Evolutionary conservation across 352 stramenopile genomes (phyloP).

Genomic region (Phytopythium ostracodes): DNA sequence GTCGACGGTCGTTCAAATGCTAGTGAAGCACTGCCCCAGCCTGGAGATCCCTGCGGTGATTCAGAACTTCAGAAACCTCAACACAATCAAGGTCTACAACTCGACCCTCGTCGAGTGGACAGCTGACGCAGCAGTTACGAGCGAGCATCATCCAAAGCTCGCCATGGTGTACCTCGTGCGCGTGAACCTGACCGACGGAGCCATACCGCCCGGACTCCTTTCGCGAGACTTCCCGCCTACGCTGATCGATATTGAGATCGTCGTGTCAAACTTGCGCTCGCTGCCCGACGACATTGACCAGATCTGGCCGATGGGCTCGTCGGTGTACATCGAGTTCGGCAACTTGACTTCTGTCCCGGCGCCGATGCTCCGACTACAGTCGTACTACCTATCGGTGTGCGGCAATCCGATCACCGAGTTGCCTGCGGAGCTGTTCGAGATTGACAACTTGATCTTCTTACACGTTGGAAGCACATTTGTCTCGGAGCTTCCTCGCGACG

Average conservation of each 20-base stretch:
- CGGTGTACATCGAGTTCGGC: slow-evolving; percentile 19
- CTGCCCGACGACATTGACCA: slow-evolving; percentile 29
- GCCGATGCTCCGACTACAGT: slow-evolving; percentile 10
- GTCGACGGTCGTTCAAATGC: slow-evolving; percentile 18
- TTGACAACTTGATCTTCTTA: slow-evolving; percentile 12
- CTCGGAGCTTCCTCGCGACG: slow-evolving; percentile 13
- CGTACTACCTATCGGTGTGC: slow-evolving; percentile 20
- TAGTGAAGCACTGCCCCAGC: slow-evolving; percentile 27
- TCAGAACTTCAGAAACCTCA: slow-evolving; percentile 17
- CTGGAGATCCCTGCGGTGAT: slow-evolving; percentile 24
- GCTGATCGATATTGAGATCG: slow-evolving; percentile 36
- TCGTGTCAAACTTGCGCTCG: slow-evolving; percentile 24
- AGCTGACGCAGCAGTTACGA: slow-evolving; percentile 16
- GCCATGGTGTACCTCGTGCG: slow-evolving; percentile 23
- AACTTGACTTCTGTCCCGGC: slow-evolving; percentile 12
- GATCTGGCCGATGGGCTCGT: slow-evolving; percentile 16
- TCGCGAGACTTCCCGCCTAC: slow-evolving; percentile 28
- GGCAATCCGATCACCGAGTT: slow-evolving; percentile 27
- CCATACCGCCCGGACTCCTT: slow-evolving; percentile 27
- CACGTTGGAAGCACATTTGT: slow-evolving; percentile 18
- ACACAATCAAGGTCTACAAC: slow-evolving; percentile 36
- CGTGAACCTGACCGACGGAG: slow-evolving; percentile 26
- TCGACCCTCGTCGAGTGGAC: slow-evolving; percentile 24
- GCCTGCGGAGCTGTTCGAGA: slow-evolving; percentile 15
- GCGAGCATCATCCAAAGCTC: slow-evolving; percentile 20